Percentiles rank a stretch among this genome's conserved stretches.
These are phyloP conservation scores for Gossypium arboreum DNA, from an alignment of 345 rosid genomes.

Conservation along the genomic window DNA sequence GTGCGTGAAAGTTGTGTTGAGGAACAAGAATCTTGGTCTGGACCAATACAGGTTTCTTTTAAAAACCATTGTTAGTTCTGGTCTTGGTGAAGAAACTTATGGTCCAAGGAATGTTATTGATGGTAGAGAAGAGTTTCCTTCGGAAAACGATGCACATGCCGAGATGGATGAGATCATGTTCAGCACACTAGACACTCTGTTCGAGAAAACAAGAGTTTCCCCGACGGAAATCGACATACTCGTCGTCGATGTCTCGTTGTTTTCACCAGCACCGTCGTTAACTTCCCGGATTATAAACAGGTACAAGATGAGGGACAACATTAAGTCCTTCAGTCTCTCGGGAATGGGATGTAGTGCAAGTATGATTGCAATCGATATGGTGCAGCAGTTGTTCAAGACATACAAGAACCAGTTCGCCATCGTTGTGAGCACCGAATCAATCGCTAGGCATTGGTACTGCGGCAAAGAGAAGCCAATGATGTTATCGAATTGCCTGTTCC, in stretches of 20 bases:
- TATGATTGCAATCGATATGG: slow-evolving; percentile 46
- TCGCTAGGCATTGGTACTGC: slow-evolving; percentile 58
- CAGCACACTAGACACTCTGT: slow-evolving; percentile 42
- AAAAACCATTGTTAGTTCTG: slow-evolving; percentile 57
- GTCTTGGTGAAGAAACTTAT: slow-evolving; percentile 24
- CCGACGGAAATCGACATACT: slow-evolving; percentile 58
- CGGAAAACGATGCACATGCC: slow-evolving; percentile 30
- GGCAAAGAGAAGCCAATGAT: slow-evolving; percentile 75
- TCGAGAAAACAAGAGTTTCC: slow-evolving; percentile 42
- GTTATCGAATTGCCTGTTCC: slow-evolving; percentile 66
- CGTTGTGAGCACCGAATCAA: slow-evolving; percentile 65
- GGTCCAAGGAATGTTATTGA: slow-evolving; percentile 40
- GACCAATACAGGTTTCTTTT: slow-evolving; percentile 61
- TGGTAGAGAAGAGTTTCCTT: slow-evolving; percentile 50
- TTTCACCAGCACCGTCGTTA: slow-evolving; percentile 53
- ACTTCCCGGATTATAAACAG: slow-evolving; percentile 40
- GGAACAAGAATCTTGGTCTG: slow-evolving; percentile 52
- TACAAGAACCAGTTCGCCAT: slow-evolving; percentile 41
- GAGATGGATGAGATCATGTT: slow-evolving; percentile 60
- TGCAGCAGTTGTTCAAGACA: slow-evolving; percentile 49
- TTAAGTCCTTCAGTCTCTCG: slow-evolving; percentile 58
- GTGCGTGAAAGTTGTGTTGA: slow-evolving; percentile 34
- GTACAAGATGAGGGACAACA: slow-evolving; percentile 13
- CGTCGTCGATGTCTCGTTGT: slow-evolving; percentile 56
- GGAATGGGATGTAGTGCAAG: slow-evolving; percentile 78